phyloP scores from a whole-genome alignment of 73 alveolate genomes.

The Paramecium sonneborni region DNA sequence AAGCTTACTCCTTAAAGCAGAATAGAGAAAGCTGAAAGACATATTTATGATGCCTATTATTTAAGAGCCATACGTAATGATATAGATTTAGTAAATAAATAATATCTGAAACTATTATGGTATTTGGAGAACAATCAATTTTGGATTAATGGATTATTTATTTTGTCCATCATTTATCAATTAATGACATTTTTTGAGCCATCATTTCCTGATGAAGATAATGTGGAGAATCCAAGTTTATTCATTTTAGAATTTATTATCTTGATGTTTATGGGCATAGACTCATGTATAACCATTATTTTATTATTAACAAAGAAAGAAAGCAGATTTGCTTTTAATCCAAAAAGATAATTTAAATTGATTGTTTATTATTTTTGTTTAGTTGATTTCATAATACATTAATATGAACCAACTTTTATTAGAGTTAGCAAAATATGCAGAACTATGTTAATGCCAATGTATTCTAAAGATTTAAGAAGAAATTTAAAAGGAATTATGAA shows the following conservation, averaged over 20 bases:
- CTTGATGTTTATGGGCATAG: not conserved
- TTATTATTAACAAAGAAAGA: not conserved
- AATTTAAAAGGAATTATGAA: constrained; percentile 56
- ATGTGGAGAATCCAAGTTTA: not conserved
- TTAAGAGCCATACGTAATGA: constrained; percentile 8
- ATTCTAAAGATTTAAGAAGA: constrained; percentile 58
- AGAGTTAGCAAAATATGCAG: constrained; percentile 46
- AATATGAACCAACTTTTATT: not conserved
- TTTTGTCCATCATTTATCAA: not conserved
- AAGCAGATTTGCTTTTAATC: not conserved
- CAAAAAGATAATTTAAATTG: not conserved
- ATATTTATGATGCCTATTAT: constrained; percentile 34
- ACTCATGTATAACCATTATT: not conserved
- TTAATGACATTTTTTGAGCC: not conserved
- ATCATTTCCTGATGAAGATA: not conserved
- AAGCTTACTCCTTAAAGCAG: not conserved
- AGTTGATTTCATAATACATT: not conserved
- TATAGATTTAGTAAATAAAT: not conserved
- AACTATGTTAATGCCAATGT: constrained; percentile 41
- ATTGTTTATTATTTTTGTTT: not conserved
- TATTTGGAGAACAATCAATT: not conserved
- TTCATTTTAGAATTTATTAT: not conserved
- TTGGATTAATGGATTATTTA: not conserved
- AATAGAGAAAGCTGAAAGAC: constrained; percentile 2
- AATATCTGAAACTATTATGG: not conserved